These are phyloP conservation scores for Cercospora sesami DNA, from an alignment of 2,329 filamentous ascomycete genomes.

Conservation along the genomic window DNA sequence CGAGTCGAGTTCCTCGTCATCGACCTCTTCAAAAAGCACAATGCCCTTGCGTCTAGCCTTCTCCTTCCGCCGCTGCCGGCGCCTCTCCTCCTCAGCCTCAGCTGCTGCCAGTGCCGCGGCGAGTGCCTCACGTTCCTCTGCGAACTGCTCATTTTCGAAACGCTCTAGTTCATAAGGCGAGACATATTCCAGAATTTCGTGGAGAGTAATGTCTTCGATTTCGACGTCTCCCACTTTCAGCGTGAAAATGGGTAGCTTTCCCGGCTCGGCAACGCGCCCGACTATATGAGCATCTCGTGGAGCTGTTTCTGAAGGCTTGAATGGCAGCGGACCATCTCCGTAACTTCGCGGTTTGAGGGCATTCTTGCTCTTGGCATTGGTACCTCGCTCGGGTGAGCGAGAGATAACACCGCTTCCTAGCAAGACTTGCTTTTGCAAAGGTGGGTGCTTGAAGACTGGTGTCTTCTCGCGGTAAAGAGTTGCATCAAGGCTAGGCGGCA, in stretches of 20 bases:
- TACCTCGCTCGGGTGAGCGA: conserved; percentile 7
- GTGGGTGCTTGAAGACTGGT: not conserved
- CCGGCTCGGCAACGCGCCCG: conserved; percentile 28
- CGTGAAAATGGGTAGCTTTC: conserved; percentile 27
- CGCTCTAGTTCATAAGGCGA: conserved; percentile 38
- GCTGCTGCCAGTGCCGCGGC: conserved; percentile 25
- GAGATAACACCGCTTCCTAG: conserved; percentile 2
- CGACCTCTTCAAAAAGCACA: conserved; percentile 21
- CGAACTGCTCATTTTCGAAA: conserved; percentile 38
- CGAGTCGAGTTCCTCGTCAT: conserved; percentile 14
- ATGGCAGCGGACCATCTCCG: conserved; percentile 28
- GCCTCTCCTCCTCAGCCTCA: conserved; percentile 28
- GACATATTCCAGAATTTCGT: conserved; percentile 39
- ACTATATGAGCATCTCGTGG: conserved; percentile 34
- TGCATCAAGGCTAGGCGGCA: conserved; percentile 10
- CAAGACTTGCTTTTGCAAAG: conserved; percentile 3
- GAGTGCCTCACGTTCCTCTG: conserved; percentile 30
- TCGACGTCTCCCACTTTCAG: conserved; percentile 34
- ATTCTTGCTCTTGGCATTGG: conserved; percentile 2
- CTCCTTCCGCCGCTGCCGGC: conserved; percentile 18
- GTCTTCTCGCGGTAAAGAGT: not conserved
- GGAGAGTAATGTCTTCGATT: conserved; percentile 31
- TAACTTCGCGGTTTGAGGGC: conserved; percentile 19
- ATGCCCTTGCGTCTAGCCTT: conserved; percentile 28
- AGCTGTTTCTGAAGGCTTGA: conserved; percentile 31